Conservation (phyloP, 495 filamentous ascomycete genomes). For the Lasiosphaeria miniovina region DNA sequence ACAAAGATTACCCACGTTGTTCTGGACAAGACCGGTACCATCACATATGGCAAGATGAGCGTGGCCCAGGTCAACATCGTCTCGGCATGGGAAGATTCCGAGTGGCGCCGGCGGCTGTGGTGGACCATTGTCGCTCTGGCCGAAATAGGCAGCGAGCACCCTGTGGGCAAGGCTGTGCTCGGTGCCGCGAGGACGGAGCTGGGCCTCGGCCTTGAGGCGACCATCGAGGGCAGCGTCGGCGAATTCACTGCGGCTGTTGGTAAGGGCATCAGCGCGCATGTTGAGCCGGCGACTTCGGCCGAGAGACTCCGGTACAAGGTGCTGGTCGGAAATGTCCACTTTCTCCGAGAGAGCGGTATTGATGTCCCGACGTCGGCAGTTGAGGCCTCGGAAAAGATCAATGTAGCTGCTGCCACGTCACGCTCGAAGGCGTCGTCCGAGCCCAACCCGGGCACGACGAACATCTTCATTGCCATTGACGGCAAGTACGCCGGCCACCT, state of each 20-base stretch:
- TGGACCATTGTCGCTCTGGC: slow-evolving; percentile 92
- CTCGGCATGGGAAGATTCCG: slow-evolving; percentile 63
- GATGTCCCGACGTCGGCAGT: slow-evolving; percentile 60
- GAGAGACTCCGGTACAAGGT: slow-evolving; percentile 71
- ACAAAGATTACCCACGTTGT: slow-evolving; percentile 91
- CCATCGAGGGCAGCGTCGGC: slow-evolving; percentile 75
- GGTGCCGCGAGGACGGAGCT: slow-evolving; percentile 69
- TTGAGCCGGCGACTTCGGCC: slow-evolving; percentile 68
- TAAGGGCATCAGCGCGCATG: slow-evolving; percentile 75
- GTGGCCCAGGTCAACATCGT: slow-evolving; percentile 69
- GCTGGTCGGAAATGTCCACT: slow-evolving; percentile 76
- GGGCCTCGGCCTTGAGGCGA: slow-evolving; percentile 65
- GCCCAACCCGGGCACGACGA: slow-evolving; percentile 66
- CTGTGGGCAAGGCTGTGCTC: slow-evolving; percentile 83
- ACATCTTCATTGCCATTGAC: slow-evolving; percentile 88
- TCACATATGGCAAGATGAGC: slow-evolving; percentile 93
- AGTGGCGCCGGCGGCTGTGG: slow-evolving; percentile 75
- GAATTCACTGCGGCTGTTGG: slow-evolving; percentile 84
- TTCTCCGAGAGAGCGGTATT: slow-evolving; percentile 67
- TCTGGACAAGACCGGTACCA: slow-evolving; percentile 98
- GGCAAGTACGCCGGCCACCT: slow-evolving; percentile 74
- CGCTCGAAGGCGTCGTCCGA: slow-evolving; percentile 32
- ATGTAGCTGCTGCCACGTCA: slow-evolving; percentile 38
- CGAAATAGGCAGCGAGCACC: slow-evolving; percentile 93
- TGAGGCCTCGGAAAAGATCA: slow-evolving; percentile 53